A percentile compares a stretch with the other conserved stretches of the same genome.
phyloP scores from a whole-genome alignment of 2,329 filamentous ascomycete genomes.

The Cladophialophora carrionii region DNA sequence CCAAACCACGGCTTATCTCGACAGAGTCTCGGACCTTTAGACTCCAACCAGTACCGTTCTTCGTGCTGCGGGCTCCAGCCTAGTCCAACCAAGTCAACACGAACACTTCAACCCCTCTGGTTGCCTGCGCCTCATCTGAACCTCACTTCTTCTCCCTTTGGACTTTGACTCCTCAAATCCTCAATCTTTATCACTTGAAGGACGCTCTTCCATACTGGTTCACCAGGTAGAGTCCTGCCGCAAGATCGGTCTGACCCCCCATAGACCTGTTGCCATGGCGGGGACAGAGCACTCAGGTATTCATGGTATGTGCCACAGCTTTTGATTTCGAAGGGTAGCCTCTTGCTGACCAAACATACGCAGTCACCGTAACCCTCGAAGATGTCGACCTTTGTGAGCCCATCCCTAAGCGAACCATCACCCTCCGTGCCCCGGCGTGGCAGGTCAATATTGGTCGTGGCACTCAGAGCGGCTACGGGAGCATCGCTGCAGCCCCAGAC shows the following conservation, averaged over 20 bases:
- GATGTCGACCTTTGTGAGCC: conserved; percentile 40
- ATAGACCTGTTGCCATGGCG: conserved; percentile 1
- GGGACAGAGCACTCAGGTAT: background rate
- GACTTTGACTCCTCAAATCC: background rate
- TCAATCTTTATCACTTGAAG: background rate
- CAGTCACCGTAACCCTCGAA: conserved; percentile 44
- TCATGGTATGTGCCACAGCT: conserved; percentile 19
- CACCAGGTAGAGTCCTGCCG: background rate
- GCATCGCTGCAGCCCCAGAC: conserved; percentile 43
- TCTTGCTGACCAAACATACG: conserved; percentile 6
- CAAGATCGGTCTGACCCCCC: background rate
- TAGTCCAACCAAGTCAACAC: conserved; percentile 6
- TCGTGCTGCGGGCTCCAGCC: conserved; percentile 9
- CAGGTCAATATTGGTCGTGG: conserved; percentile 47
- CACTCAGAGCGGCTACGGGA: conserved; percentile 44
- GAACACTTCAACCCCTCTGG: conserved; percentile 17
- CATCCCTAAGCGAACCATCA: conserved; percentile 42
- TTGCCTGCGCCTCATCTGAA: conserved; percentile 17
- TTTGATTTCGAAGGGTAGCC: background rate
- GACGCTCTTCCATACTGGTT: background rate
- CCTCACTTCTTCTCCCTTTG: conserved; percentile 17
- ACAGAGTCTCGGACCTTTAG: background rate
- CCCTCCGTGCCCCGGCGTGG: conserved; percentile 40
- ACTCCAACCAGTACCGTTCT: background rate
- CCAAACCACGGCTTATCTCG: conserved; percentile 10